A percentile compares a stretch with the other conserved stretches of the same genome.
phyloP scores from a whole-genome alignment of 2,329 filamentous ascomycete species.

The Phialophora verrucosa region DNA sequence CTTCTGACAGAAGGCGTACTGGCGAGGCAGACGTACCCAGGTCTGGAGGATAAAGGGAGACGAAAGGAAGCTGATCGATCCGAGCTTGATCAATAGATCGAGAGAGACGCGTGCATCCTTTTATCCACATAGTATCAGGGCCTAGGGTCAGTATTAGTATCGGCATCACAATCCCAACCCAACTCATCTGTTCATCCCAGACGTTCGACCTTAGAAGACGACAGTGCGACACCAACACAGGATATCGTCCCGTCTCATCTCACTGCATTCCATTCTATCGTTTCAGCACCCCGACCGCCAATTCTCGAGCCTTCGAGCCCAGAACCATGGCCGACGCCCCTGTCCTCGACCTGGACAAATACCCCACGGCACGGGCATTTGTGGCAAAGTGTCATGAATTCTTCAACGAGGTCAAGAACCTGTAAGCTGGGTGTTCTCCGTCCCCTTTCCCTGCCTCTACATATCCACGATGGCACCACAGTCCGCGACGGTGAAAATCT shows the following conservation, averaged over 20 bases:
- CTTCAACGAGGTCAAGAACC: constrained; percentile 42
- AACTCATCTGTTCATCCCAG: neutral
- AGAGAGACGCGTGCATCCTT: neutral
- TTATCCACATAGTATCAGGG: too few species aligned
- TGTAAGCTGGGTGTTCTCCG: constrained; percentile 35
- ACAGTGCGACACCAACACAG: too few species aligned
- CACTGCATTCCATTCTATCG: neutral
- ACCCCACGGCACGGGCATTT: constrained; percentile 33
- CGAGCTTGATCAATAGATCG: neutral
- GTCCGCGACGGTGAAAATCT: neutral
- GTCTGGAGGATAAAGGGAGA: neutral
- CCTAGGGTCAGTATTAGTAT: too few species aligned
- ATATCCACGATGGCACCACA: too few species aligned
- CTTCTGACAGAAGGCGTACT: neutral
- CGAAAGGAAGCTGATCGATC: neutral
- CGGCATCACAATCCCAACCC: neutral
- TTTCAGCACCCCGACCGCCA: neutral
- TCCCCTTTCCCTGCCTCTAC: neutral
- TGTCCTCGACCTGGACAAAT: constrained; percentile 30
- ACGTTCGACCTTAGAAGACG: neutral
- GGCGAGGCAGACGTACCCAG: too few species aligned
- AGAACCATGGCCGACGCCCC: constrained; percentile 23
- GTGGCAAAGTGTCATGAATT: constrained; percentile 37
- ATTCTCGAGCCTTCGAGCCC: neutral
- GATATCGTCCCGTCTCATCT: neutral